Base-by-base conservation (phyloP, 176 grass and related monocot genomes). In the Thalia dealbata region DNA sequence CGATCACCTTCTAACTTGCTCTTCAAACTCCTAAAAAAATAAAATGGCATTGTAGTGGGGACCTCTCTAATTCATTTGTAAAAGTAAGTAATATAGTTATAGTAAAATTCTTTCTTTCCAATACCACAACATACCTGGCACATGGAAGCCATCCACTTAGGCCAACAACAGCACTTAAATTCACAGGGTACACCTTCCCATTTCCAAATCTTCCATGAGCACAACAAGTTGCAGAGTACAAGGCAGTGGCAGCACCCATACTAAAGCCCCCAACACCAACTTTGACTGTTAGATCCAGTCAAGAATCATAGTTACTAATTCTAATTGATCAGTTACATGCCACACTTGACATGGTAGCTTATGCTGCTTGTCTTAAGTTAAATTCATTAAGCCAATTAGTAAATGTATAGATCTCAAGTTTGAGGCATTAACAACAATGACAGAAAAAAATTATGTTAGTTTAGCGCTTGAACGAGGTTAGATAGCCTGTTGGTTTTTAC, bases 81-180 rank as follows among this genome's bases (percentile, higher is more conserved):
- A 27, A 27, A 26, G 18, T 22, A 71, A 48, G 46, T 1, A 42
- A 58, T n/a, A 26, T 28, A 56, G 70, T 43, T 50, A 50, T 2
- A 42, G 13, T 58, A 71, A 79, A 42, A 65, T 73, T 70, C 22
- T 52, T 35, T 72, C 32, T 61, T 70, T 10, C n/a, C 64, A 50
- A 79, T 60, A 72, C 25, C 26, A 67, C 78, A 41, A 74, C 78
- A 88, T 76, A 99, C 95, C 85, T 83, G 28, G 90, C 79, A 83
- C 80, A 84, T 45, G 95, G 95, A 78, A 99, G 87, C 95, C 95
- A 99, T 25, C 95, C 95, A 83, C 95, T 99, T 62, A 99, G 91
- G 75, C 85, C 95, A 71, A 99, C 87, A 52, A 80, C 87, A 58
- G 78, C 74, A 75, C 81, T 84, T 82, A 91, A 52, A 52, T 86